These are phyloP conservation scores for Moricandia moricandioides DNA, from an alignment of 345 rosid genomes.

Conservation along the genomic window DNA sequence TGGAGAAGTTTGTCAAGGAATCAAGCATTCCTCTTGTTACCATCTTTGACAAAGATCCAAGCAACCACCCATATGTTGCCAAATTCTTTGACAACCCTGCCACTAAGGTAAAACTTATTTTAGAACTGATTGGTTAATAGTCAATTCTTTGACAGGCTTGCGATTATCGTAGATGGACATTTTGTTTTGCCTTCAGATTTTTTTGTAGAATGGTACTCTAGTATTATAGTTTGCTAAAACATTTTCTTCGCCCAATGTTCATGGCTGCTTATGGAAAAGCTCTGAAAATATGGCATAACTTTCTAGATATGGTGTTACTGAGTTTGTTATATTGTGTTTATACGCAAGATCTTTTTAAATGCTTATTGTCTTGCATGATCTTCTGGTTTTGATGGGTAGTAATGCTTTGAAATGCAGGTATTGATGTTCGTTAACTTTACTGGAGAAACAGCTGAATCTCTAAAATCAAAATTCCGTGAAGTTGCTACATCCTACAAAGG, in stretches of 20 bases:
- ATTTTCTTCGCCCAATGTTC: no score
- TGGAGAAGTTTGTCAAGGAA: conserved; percentile 78
- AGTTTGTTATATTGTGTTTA: background rate
- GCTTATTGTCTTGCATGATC: background rate
- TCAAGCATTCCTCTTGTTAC: conserved; percentile 76
- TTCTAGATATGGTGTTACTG: background rate
- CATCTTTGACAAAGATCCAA: conserved; percentile 64
- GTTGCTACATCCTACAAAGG: conserved; percentile 74
- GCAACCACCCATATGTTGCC: conserved; percentile 70
- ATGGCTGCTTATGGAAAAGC: no score
- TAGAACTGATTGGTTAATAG: background rate
- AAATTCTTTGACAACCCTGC: conserved; percentile 62
- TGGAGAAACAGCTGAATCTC: conserved; percentile 52
- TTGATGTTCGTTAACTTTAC: conserved; percentile 82
- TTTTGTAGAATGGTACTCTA: no score
- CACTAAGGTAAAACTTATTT: conserved; percentile 55
- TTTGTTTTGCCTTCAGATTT: background rate
- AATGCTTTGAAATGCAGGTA: conserved; percentile 47
- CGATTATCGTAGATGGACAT: background rate
- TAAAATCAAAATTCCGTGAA: conserved; percentile 42
- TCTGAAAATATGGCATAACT: no score
- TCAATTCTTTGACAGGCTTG: conserved; percentile 47
- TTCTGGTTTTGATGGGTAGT: conserved; percentile 13
- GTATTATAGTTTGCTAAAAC: no score
- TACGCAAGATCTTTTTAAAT: no score